phyloP scores from a whole-genome alignment of 1,284 basidiomycete species.

The Marasmius tenuissimus region DNA sequence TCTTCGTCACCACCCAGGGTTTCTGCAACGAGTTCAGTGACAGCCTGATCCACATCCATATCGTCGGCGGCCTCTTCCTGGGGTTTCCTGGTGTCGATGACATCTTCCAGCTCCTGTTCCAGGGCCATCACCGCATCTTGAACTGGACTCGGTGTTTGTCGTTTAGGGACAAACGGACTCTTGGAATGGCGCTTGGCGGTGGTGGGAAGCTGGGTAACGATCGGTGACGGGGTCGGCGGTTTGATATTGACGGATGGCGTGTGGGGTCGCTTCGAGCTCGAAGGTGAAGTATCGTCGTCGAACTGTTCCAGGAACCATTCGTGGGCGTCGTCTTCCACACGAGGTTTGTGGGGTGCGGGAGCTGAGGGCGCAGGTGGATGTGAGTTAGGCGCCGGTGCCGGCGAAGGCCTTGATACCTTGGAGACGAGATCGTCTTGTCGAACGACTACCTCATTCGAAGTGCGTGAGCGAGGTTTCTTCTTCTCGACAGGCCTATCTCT shows the following conservation, averaged over 20 bases:
- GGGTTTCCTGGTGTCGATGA: constrained; percentile 7
- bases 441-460: constrained; percentile 1
- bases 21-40: constrained; percentile 39
- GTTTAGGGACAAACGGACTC: constrained; percentile 15
- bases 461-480: not conserved
- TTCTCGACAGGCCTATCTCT: not conserved
- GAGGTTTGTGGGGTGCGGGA: not conserved
- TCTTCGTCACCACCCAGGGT: constrained; percentile 29
- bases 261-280: constrained; percentile 8
- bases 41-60: constrained; percentile 41
- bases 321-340: constrained; percentile 46
- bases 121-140: constrained; percentile 35
- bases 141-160: constrained; percentile 17
- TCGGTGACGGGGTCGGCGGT: not conserved
- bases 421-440: not conserved
- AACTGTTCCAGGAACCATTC: constrained; percentile 61
- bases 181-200: constrained; percentile 3
- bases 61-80: constrained; percentile 29
- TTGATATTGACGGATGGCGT: constrained; percentile 12
- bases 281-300: constrained; percentile 32
- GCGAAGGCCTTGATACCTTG: not conserved
- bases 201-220: not conserved
- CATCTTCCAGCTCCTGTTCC: constrained; percentile 45
- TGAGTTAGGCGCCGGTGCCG: not conserved
- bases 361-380: not conserved